Percentiles rank a stretch among this genome's conserved stretches.
Conservation (phyloP, 2,329 filamentous ascomycete genomes). For the Epicoccum sorghinum region DNA sequence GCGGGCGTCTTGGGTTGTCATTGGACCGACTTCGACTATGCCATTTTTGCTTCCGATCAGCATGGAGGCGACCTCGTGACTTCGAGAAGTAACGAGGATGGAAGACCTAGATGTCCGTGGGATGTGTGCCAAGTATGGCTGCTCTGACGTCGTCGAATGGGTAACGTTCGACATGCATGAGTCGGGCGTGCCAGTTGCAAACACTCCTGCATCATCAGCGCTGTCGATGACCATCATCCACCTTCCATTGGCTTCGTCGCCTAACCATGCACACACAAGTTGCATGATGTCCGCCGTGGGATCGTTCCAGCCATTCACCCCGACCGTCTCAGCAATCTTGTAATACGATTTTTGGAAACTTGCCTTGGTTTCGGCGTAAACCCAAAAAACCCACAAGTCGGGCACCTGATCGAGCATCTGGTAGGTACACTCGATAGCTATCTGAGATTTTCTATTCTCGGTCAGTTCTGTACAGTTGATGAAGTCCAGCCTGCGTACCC, state of each 20-base stretch:
- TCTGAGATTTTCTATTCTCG: constrained; percentile 23
- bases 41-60: constrained; percentile 14
- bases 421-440: constrained; percentile 17
- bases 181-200: neutral
- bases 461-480: no score
- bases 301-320: constrained; percentile 16
- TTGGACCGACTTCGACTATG: constrained; percentile 12
- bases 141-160: no score
- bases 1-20: constrained; percentile 10
- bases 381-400: constrained; percentile 23
- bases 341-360: constrained; percentile 19
- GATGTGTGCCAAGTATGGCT: neutral
- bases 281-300: constrained; percentile 16
- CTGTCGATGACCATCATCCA: constrained; percentile 34
- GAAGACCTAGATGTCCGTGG: neutral
- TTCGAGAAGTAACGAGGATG: constrained; percentile 18
- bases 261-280: constrained; percentile 22
- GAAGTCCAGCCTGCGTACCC: constrained; percentile 13
- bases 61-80: constrained; percentile 5
- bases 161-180: no score
- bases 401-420: neutral
- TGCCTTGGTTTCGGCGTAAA: constrained; percentile 16
- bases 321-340: constrained; percentile 19
- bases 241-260: constrained; percentile 14
- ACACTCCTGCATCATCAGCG: constrained; percentile 23